Percentiles rank a stretch among this genome's conserved stretches.
phyloP scores from a whole-genome alignment of 2,329 filamentous ascomycete species.

The Colletotrichum gigasporum region DNA sequence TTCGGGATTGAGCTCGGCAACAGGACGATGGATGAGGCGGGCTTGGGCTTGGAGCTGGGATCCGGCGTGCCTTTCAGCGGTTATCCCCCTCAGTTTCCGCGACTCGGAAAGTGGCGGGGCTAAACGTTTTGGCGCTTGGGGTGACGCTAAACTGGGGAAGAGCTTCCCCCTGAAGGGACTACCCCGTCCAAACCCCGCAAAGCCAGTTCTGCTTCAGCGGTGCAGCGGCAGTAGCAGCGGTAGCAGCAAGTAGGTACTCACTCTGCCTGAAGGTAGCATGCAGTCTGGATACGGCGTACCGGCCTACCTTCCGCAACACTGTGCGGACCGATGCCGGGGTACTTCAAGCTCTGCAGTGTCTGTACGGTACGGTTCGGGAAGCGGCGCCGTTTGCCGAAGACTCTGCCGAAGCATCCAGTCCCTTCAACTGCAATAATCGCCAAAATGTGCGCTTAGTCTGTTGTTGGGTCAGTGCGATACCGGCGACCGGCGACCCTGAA shows the following conservation, averaged over 20 bases:
- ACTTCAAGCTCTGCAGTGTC: no score
- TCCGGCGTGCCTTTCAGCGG: not conserved
- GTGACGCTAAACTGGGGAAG: conserved; percentile 9
- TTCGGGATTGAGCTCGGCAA: conserved; percentile 33
- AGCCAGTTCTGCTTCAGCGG: not conserved
- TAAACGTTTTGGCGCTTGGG: conserved; percentile 31
- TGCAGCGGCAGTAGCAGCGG: no score
- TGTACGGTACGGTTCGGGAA: conserved; percentile 4
- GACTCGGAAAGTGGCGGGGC: conserved; percentile 32
- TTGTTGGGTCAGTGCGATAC: conserved; percentile 10
- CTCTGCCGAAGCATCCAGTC: conserved; percentile 22
- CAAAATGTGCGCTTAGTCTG: not conserved
- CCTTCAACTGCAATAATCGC: no score
- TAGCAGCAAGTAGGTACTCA: no score
- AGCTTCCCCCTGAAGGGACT: not conserved
- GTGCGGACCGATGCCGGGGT: no score
- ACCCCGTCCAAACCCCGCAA: conserved; percentile 23
- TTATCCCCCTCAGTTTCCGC: conserved; percentile 22
- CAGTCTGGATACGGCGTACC: not conserved
- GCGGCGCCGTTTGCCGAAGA: conserved; percentile 27
- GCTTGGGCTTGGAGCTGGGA: conserved; percentile 9
- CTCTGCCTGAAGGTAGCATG: no score
- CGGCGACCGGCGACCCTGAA: not conserved
- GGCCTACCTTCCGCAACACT: not conserved
- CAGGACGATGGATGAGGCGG: not conserved